Conservation (phyloP, 2,329 filamentous ascomycete genomes). For the Hymenoscyphus fructigenus region DNA sequence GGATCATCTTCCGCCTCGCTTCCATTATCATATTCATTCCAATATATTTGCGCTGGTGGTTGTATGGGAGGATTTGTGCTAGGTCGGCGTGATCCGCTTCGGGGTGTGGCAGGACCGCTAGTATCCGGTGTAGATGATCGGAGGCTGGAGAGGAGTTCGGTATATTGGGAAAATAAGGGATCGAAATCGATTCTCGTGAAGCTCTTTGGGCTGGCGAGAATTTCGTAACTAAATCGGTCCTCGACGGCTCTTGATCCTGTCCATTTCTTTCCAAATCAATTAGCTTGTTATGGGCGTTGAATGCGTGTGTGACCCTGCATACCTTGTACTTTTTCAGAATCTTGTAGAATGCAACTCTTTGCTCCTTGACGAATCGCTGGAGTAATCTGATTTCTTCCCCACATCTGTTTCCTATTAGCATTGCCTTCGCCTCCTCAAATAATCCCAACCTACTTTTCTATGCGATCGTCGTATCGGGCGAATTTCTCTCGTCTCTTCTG, state of each 20-base stretch:
- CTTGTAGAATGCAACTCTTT: conserved; percentile 76
- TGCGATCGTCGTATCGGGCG: conserved; percentile 32
- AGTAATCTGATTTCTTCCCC: conserved; percentile 71
- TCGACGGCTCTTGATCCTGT: conserved; percentile 68
- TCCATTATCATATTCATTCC: conserved; percentile 85
- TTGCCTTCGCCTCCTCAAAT: background rate
- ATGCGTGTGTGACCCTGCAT: conserved; percentile 18
- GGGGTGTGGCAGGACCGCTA: conserved; percentile 26
- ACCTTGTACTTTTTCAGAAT: conserved; percentile 81
- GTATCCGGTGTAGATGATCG: conserved; percentile 40
- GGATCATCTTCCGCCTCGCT: conserved; percentile 63
- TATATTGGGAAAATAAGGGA: conserved; percentile 50
- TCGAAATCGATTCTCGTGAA: conserved; percentile 68
- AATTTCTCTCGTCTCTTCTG: conserved; percentile 32
- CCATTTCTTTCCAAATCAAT: conserved; percentile 62
- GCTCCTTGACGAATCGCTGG: conserved; percentile 70
- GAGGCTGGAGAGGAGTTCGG: conserved; percentile 49
- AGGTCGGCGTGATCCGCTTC: conserved; percentile 23
- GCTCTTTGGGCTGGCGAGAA: conserved; percentile 66
- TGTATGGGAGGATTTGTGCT: conserved; percentile 18
- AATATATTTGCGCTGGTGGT: conserved; percentile 51
- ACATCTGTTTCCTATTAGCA: conserved; percentile 44
- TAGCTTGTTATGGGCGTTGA: conserved; percentile 11
- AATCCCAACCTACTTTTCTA: conserved; percentile 28
- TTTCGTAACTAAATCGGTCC: conserved; percentile 63